Percentiles rank a stretch among this genome's conserved stretches.
phyloP scores from a whole-genome alignment of 495 filamentous ascomycete genomes.

The Parmelia sp. region DNA sequence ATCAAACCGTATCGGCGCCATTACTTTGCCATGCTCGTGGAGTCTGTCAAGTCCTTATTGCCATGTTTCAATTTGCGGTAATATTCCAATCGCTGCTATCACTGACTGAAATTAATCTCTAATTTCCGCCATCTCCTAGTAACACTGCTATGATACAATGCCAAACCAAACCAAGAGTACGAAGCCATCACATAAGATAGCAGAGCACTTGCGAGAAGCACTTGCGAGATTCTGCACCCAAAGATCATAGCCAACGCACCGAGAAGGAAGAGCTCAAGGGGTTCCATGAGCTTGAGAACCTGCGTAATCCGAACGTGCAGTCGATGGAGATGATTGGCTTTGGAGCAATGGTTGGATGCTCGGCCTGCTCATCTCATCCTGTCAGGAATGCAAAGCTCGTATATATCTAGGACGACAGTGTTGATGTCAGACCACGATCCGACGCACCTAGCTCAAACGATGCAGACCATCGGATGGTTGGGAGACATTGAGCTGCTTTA shows the following conservation, averaged over 20 bases:
- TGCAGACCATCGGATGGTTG: not conserved
- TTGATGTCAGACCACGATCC: constrained; percentile 18
- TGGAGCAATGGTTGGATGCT: constrained; percentile 24
- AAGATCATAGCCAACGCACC: constrained; percentile 14
- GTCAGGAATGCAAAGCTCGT: constrained; percentile 18
- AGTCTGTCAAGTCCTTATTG: not conserved
- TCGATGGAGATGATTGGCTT: constrained; percentile 24
- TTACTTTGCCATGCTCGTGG: not conserved
- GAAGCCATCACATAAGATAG: constrained; percentile 14
- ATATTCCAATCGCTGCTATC: no score
- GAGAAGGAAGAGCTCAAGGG: constrained; percentile 16
- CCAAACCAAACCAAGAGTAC: constrained; percentile 7
- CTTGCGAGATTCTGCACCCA: constrained; percentile 6
- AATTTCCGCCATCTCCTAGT: constrained; percentile 31
- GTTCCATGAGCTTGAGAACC: constrained; percentile 17
- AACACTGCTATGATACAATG: constrained; percentile 33
- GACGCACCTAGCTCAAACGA: not conserved
- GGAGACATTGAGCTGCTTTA: not conserved
- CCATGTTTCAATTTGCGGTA: no score
- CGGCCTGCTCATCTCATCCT: constrained; percentile 22
- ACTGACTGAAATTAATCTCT: no score
- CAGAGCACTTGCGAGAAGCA: no score
- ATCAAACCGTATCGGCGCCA: not conserved
- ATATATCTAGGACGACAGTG: constrained; percentile 21
- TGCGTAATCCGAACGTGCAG: constrained; percentile 11